Base-by-base conservation (phyloP, 345 rosid genomes). In the Pelargonium nanum region DNA sequence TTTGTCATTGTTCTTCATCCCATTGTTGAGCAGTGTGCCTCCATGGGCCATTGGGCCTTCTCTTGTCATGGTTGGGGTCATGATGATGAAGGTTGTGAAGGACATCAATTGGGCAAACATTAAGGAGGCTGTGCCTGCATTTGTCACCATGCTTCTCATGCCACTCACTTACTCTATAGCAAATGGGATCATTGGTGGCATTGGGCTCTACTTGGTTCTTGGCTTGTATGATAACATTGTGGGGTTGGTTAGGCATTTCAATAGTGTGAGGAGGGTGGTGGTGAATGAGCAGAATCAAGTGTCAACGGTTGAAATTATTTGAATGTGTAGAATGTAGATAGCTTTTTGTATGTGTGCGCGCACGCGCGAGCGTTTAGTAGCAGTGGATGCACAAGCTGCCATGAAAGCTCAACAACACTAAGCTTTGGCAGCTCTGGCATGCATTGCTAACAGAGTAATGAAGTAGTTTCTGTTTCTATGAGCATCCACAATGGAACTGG, bases 31-130 rank as follows among this genome's bases (percentile, higher is more conserved):
- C 1, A 89, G 77, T 57, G 95, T 91, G 5, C 98, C 98, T 5
- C 84, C 88, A 8, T 91, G 96, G 98, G 98, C 98, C 2, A 78
- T 86, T 22, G 96, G 96, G 16, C 95, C 96, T 6, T 85, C 96
- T 10, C 68, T 92, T 8, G 87, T 86, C 22, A 74, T 83, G 66
- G 95, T 89, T 58, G 98, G 98, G 44, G 83, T 85, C 61, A 60
- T 86, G 95, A 92, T 83, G 96, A 89, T 86, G 87, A 86, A 77
- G 74, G 89, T 82, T 65, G 84, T 78, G 59, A 89, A 80, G 75
- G 87, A 82, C 32, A 82, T 92, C 2, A 61, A 82, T 10, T 89
- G 96, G 96, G 87, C 34, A 4, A 75, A 83, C 62, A 71, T 77
- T 32, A 85, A 80, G 63, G 89, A 85, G 55, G 93, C 90, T 0